Percentiles rank a stretch among this genome's conserved stretches.
Evolutionary conservation across 2,329 filamentous ascomycete genomes (phyloP).

Genomic region (Penicillium crustosum): DNA sequence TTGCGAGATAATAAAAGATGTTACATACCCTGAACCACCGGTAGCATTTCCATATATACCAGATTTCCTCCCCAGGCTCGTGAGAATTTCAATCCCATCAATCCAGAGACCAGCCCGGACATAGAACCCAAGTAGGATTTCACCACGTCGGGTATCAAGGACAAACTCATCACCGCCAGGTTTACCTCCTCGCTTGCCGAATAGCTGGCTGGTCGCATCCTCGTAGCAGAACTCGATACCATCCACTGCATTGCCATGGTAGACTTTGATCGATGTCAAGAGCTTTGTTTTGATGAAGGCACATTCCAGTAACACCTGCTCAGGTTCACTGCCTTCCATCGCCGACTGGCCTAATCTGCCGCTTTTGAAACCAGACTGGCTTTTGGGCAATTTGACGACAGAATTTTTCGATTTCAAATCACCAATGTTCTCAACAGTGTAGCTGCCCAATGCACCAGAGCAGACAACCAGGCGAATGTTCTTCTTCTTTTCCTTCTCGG

Average conservation of each 20-base stretch:
- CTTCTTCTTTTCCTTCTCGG: slow-evolving; percentile 65
- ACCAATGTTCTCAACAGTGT: slow-evolving; percentile 75
- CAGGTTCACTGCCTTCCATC: slow-evolving; percentile 66
- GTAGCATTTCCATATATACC: slow-evolving; percentile 77
- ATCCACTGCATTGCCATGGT: slow-evolving; percentile 73
- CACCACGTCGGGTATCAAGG: slow-evolving; percentile 77
- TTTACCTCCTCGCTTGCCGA: slow-evolving; percentile 77
- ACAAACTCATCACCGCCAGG: slow-evolving; percentile 71
- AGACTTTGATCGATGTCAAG: slow-evolving; percentile 71
- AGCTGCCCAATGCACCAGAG: slow-evolving; percentile 70
- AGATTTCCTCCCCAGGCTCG: slow-evolving; percentile 82
- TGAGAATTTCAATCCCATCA: slow-evolving; percentile 86
- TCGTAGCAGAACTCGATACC: slow-evolving; percentile 94
- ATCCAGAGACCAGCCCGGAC: slow-evolving; percentile 77
- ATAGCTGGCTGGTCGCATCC: slow-evolving; percentile 77
- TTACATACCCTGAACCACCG: slow-evolving; percentile 77
- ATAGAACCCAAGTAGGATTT: slow-evolving; percentile 83
- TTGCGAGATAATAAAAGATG: neutral
- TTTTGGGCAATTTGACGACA: slow-evolving; percentile 71
- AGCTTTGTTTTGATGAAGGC: slow-evolving; percentile 68
- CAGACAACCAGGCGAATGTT: slow-evolving; percentile 69
- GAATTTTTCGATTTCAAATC: slow-evolving; percentile 69
- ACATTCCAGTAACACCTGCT: slow-evolving; percentile 74
- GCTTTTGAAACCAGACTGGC: slow-evolving; percentile 72
- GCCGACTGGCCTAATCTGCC: slow-evolving; percentile 70